A percentile compares a stretch with the other conserved stretches of the same genome.
Evolutionary conservation across 2,329 filamentous ascomycete genomes (phyloP).

Genomic region (Fusarium sp.): DNA sequence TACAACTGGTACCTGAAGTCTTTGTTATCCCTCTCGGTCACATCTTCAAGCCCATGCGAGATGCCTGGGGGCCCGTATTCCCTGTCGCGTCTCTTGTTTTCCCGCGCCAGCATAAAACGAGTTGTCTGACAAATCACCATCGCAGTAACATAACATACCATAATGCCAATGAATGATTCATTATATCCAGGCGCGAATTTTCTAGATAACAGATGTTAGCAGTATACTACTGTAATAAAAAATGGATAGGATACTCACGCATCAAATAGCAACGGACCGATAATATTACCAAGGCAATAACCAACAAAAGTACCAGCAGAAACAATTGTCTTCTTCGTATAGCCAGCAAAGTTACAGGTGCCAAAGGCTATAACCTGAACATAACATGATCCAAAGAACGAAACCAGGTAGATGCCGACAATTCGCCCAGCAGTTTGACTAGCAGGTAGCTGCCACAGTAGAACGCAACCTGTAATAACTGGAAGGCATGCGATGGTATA

Average conservation of each 20-base stretch:
- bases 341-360: no score
- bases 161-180: neutral
- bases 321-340: no score
- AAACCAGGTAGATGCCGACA: no score
- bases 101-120: neutral
- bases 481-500: no score
- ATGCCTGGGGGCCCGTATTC: neutral
- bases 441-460: no score
- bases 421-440: no score
- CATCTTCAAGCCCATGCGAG: neutral
- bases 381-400: no score
- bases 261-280: neutral
- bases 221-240: neutral
- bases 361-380: no score
- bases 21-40: neutral
- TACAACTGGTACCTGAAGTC: neutral
- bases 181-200: neutral
- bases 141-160: neutral
- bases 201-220: neutral
- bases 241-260: neutral
- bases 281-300: no score
- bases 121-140: neutral
- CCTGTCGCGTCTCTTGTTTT: neutral
- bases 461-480: no score
- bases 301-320: no score